phyloP scores from a whole-genome alignment of 106 monocot species.

The Acanthochlamys bracteata region DNA sequence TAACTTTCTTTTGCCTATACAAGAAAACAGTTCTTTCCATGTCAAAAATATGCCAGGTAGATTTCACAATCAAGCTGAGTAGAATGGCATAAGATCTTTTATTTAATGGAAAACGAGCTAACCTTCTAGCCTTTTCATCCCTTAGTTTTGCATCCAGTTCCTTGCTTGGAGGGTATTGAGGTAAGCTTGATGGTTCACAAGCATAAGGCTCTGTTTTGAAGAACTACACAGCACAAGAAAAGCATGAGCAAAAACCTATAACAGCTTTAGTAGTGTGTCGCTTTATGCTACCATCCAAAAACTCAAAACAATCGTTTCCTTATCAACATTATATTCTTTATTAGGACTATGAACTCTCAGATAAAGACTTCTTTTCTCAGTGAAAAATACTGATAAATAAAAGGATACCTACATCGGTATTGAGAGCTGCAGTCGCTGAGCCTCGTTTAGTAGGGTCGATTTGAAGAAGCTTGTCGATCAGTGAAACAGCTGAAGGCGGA shows the following conservation, averaged over 20 bases:
- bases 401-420: slow-evolving; percentile 31
- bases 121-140: slow-evolving; percentile 64
- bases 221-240: slow-evolving; percentile 51
- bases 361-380: no score
- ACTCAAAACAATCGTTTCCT: no score
- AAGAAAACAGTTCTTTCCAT: neutral
- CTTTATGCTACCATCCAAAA: no score
- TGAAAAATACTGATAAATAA: no score
- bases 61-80: neutral
- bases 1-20: slow-evolving; percentile 19
- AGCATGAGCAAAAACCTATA: no score
- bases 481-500: slow-evolving; percentile 29
- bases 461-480: slow-evolving; percentile 37
- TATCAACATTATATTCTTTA: no score
- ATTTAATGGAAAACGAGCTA: no score
- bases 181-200: slow-evolving; percentile 64
- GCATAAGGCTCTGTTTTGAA: slow-evolving; percentile 57
- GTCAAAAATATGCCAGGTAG: neutral
- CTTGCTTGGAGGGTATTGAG: slow-evolving; percentile 78
- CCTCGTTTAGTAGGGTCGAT: slow-evolving; percentile 49
- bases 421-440: slow-evolving; percentile 45
- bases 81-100: neutral
- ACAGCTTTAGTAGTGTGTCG: no score
- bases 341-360: no score
- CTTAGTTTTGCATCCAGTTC: slow-evolving; percentile 66